phyloP scores from a whole-genome alignment of 2,329 filamentous ascomycete species.

The Zalaria obscura region DNA sequence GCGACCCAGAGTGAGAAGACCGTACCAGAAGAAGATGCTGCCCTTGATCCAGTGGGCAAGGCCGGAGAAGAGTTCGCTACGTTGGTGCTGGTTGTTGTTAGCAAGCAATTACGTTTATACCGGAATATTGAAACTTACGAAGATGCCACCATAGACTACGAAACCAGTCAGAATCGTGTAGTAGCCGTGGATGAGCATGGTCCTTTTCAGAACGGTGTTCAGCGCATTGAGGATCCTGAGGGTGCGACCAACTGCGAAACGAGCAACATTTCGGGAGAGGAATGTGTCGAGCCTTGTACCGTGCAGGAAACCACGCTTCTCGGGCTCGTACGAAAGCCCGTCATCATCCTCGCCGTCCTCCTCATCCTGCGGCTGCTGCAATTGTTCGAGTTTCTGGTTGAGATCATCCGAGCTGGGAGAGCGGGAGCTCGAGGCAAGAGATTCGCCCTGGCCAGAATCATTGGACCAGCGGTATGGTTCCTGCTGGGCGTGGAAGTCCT shows the following conservation, averaged over 20 bases:
- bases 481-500: conserved; percentile 13
- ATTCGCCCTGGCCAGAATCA: conserved; percentile 21
- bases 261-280: conserved; percentile 10
- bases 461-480: conserved; percentile 22
- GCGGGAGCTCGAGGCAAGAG: conserved; percentile 12
- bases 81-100: background rate
- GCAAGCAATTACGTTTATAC: conserved; percentile 5
- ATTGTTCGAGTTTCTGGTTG: conserved; percentile 9
- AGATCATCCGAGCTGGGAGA: conserved; percentile 17
- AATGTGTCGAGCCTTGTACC: conserved; percentile 12
- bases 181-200: conserved; percentile 63
- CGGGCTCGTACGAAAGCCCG: conserved; percentile 31
- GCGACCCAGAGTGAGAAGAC: conserved; percentile 67
- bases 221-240: conserved; percentile 43
- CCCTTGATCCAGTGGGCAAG: conserved; percentile 87
- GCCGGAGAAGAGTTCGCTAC: conserved; percentile 70
- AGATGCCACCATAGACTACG: conserved; percentile 64
- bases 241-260: conserved; percentile 29
- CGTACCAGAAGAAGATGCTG: conserved; percentile 84
- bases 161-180: conserved; percentile 56
- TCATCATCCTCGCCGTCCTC: conserved; percentile 29
- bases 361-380: conserved; percentile 6
- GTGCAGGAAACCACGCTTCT: conserved; percentile 29
- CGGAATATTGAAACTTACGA: conserved; percentile 40
- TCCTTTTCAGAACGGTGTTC: conserved; percentile 56